Evolutionary conservation across 352 stramenopile species (phyloP), one percentile per base, ranked within the genome.

Genomic region (Chrysophaeum taylorii): DNA sequence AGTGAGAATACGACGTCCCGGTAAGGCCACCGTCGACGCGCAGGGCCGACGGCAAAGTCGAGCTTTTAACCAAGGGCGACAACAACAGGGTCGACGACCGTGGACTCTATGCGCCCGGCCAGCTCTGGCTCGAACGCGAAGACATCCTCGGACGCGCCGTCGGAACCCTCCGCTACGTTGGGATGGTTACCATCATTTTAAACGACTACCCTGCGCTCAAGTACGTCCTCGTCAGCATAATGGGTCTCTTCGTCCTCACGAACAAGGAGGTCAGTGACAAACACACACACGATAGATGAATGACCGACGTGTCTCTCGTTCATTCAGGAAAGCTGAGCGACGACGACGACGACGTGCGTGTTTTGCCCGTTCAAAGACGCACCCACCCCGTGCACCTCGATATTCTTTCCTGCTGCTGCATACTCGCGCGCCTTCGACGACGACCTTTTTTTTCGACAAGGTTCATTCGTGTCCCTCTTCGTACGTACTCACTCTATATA

Each of bases 171-270:
- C 91, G 93, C 57, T 99, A 98, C 85, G 89, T 96, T 0, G 94
- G 94, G 9, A 98, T 98, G 92, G 89, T 98, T 14, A 99, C 95
- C 14, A 98, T 99, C 78, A 85, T 98, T 38, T 81, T 99, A 62
- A 99, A 99, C 82, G 94, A 99, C 82, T 98, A 98, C 83, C 94
- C 94, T 23, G 85, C 94, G 68, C 83, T 98, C 70, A 99, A 99
- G 84, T 94, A 92, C 80, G 79, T 93, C 5, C 72, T 93, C 31
- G 82, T 94, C 38, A 84, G 84, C 45, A 83, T 94, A 66, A 94
- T 94, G 88, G 88, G 87, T 27, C 72, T 94, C 21, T 93, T 94
- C 82, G 88, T 94, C 9, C 74, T 94, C 50, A 94, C 88, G 14
- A 92, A 84, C 68, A 93, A 93, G 78, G 87, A 94, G 78, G 84